Conservation (phyloP, 78 protist genomes). For the Reticulomyxa filosa region DNA sequence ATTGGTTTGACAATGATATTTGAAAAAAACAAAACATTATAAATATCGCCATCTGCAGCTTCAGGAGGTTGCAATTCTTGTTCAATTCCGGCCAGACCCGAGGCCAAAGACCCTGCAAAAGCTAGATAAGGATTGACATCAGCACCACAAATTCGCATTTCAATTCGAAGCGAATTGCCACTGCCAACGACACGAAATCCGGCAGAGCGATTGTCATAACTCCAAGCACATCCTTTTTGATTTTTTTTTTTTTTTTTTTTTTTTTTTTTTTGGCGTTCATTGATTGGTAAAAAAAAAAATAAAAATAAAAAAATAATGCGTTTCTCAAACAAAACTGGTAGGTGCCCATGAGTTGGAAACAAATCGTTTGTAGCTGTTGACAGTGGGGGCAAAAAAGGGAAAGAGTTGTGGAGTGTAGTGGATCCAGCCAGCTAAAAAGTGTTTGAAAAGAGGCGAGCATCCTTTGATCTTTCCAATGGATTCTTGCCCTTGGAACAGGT, state of each 20-base stretch:
- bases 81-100: too few relatives aligned
- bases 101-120: constrained; percentile 9
- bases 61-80: too few relatives aligned
- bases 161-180: constrained; percentile 3
- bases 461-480: background rate
- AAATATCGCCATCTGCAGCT: too few relatives aligned
- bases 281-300: too few relatives aligned
- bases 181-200: constrained; percentile 18
- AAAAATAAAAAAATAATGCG: too few relatives aligned
- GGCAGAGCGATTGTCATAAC: constrained; percentile 14
- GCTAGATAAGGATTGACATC: constrained; percentile 11
- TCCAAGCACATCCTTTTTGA: too few relatives aligned
- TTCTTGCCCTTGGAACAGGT: background rate
- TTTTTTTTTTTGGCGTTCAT: too few relatives aligned
- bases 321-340: too few relatives aligned
- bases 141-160: constrained; percentile 14
- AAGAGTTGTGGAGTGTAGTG: constrained; percentile 17
- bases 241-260: too few relatives aligned
- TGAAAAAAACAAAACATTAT: too few relatives aligned
- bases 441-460: background rate
- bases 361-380: constrained; percentile 12
- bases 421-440: constrained; percentile 2
- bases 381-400: constrained; percentile 14
- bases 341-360: constrained; percentile 12
- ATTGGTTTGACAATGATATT: too few relatives aligned